Conservation (phyloP, 2,329 filamentous ascomycete genomes). For the Penicillium sp. region DNA sequence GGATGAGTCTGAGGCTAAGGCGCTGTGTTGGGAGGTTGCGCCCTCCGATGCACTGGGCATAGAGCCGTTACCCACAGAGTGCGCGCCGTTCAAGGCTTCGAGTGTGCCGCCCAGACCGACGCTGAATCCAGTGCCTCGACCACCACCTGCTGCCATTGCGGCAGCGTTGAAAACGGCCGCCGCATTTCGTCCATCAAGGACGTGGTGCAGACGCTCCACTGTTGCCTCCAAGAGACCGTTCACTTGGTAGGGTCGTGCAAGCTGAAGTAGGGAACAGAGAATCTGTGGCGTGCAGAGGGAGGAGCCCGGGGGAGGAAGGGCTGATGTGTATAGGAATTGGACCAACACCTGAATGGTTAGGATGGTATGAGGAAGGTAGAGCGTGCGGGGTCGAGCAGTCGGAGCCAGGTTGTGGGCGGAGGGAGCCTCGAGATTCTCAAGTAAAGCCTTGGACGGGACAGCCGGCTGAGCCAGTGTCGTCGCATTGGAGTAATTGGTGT, state of each 20-base stretch:
- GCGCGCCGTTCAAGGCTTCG: slow-evolving; percentile 40
- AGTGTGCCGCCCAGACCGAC: slow-evolving; percentile 49
- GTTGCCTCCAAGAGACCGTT: slow-evolving; percentile 90
- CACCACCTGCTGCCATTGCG: slow-evolving; percentile 94
- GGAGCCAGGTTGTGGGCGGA: slow-evolving; percentile 53
- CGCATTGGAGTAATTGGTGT: slow-evolving; percentile 41
- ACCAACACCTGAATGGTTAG: slow-evolving; percentile 85
- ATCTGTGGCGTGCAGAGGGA: slow-evolving; percentile 89
- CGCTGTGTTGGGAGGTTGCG: slow-evolving; percentile 26
- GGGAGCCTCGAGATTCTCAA: slow-evolving; percentile 48
- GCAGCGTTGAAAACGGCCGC: slow-evolving; percentile 97
- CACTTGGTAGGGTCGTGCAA: slow-evolving; percentile 87
- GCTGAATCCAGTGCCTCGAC: slow-evolving; percentile 70
- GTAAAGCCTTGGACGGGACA: slow-evolving; percentile 30
- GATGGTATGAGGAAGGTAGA: slow-evolving; percentile 90
- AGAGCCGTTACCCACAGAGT: slow-evolving; percentile 24
- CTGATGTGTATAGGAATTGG: slow-evolving; percentile 89
- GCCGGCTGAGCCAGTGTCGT: slow-evolving; percentile 38
- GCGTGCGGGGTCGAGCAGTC: slow-evolving; percentile 68
- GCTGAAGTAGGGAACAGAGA: slow-evolving; percentile 87
- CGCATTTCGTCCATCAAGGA: slow-evolving; percentile 88
- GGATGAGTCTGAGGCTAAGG: slow-evolving; percentile 35
- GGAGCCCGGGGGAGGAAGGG: slow-evolving; percentile 70
- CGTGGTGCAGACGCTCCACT: slow-evolving; percentile 80
- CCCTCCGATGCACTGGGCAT: slow-evolving; percentile 21